Evolutionary conservation across 2,329 filamentous ascomycete genomes (phyloP), one percentile per base, ranked within the genome.

Genomic region (Aphanocladium album): DNA sequence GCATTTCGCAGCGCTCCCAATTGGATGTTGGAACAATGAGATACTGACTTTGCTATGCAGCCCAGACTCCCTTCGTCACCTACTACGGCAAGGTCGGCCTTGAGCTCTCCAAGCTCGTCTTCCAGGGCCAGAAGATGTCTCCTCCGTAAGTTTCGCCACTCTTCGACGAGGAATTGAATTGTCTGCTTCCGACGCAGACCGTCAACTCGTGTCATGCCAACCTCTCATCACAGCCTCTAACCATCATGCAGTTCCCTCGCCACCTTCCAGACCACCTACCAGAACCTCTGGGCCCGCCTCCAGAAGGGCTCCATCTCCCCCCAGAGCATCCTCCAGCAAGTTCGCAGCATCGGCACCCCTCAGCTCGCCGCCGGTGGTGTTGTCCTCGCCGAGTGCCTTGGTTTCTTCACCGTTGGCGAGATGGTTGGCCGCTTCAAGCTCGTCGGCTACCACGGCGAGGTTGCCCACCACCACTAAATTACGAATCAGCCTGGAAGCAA

Each of bases 331-430:
- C 73, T 84, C 67, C 78, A 83, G 70, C 75, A 75, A 67, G 72
- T 90, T 71, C 86, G 90, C 73, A 89, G 86, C 79, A 70, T 95
- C 70, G 89, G 85, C 76, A 80, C 78, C 67, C 82, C 86, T 68
- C 88, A 96, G 76, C 74, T 93, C 68, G 83, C 84, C 60, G 78
- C 89, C 58, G 89, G 83, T 63, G 90, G 89, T 68, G 89, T 99
- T 62, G 80, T 97, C 64, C 78, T 83, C 52, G 93, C 93, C 60
- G 93, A 99, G 80, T 84, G 91, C 55, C 79, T 99, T 67, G 95
- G 95, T 64, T 99, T 99, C 85, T 99, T 98, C 84, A 96, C 93
- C 64, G 86, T 98, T 60, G 95, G 95, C 66, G 93, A 98, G 84
- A 98, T 99, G 77, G 87, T 99, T 71, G 95, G 95, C 71, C 86